phyloP scores from a whole-genome alignment of 495 filamentous ascomycete genomes.

The Podospora pseudocomata region DNA sequence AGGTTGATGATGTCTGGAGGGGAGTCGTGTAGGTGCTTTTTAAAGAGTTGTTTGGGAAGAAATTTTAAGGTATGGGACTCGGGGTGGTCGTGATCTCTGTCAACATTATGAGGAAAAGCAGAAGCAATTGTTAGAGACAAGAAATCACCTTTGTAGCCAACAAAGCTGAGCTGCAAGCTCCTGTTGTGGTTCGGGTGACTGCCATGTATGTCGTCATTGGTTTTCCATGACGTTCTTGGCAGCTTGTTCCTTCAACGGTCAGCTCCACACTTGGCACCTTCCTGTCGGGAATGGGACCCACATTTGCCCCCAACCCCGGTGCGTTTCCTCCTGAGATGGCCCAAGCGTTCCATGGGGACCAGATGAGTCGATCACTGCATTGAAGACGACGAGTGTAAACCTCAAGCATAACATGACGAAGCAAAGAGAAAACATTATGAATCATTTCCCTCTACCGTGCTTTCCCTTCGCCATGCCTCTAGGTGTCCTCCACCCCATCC shows the following conservation, averaged over 20 bases:
- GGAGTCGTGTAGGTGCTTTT: not conserved
- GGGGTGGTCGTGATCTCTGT: not conserved
- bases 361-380: not conserved
- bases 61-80: not conserved
- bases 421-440: not conserved
- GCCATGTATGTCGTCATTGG: slow-evolving; percentile 15
- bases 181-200: not conserved
- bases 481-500: not conserved
- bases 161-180: not conserved
- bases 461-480: not conserved
- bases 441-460: not conserved
- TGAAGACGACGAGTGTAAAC: not conserved
- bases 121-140: not conserved
- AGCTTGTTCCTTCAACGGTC: not conserved
- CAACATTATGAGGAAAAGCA: not conserved
- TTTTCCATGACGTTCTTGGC: slow-evolving; percentile 1
- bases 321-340: not conserved
- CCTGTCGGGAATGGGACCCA: not conserved
- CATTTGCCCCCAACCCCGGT: not conserved
- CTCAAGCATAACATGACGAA: not conserved
- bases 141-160: not conserved
- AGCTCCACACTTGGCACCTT: not conserved
- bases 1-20: not conserved
- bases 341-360: not conserved
- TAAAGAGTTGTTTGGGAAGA: not conserved